Conservation (phyloP, 306 rosid species). For the Cucurbita pepo region DNA sequence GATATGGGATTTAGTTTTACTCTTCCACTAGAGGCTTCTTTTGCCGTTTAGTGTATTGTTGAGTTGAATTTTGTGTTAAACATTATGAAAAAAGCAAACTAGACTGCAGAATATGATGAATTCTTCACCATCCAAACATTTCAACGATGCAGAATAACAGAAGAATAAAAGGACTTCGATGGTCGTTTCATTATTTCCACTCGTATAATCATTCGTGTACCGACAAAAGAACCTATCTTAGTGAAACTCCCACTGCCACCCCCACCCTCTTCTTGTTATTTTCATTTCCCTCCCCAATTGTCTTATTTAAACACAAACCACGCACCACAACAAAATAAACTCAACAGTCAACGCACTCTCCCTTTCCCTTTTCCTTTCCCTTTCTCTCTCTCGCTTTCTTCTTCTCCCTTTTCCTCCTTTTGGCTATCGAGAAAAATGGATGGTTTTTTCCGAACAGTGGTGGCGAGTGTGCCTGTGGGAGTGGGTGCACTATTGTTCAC, state of each 20-base stretch:
- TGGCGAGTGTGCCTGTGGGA: slow-evolving; percentile 14
- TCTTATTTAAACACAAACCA: not conserved
- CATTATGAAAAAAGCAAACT: not conserved
- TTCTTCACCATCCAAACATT: slow-evolving; percentile 6
- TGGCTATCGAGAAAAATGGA: not conserved
- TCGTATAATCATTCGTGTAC: slow-evolving; percentile 26
- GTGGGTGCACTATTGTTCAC: slow-evolving; percentile 24
- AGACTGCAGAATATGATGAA: slow-evolving; percentile 1
- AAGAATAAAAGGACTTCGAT: not conserved
- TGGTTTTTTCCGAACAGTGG: not conserved
- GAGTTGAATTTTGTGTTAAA: not conserved
- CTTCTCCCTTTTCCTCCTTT: not conserved
- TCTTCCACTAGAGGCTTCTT: not conserved
- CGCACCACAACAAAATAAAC: not conserved
- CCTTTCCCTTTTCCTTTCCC: not conserved
- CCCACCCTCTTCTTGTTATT: not conserved
- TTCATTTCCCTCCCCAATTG: not conserved
- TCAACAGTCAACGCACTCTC: not conserved
- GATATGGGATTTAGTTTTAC: not conserved
- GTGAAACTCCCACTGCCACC: slow-evolving; percentile 4
- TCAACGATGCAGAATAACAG: not conserved
- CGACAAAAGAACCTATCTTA: slow-evolving; percentile 21
- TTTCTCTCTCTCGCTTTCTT: not conserved
- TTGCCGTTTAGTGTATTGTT: not conserved
- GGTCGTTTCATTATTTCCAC: slow-evolving; percentile 24